Evolutionary conservation across 306 rosid genomes (phyloP), one percentile per base, ranked within the genome.

Genomic region (Abrus precatorius): DNA sequence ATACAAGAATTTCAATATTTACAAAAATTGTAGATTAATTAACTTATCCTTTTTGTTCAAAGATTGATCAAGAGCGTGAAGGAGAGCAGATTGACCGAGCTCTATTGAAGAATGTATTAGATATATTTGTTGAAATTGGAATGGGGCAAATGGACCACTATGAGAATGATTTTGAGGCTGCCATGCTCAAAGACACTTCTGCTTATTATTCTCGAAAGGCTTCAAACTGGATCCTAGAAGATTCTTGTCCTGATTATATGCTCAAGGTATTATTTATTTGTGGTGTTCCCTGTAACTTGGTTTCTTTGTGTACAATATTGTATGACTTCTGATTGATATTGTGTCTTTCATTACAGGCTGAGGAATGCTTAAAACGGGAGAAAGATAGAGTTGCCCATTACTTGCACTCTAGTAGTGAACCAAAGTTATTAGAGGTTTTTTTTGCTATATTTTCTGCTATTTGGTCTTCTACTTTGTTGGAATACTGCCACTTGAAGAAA

Each of bases 51-150:
- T 66, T 65, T 34, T 67, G 50, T 48, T 75, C 74, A 49, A 84
- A 94, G 98, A 88, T 94, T 81, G 95, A 92, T 84, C 92, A 92
- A 84, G 98, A 94, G 84, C 98, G 98, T 10, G 97, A 94, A 57
- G 97, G 98, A 80, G 97, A 94, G 88, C 97, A 92, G 86, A 90
- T 92, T 81, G 98, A 94, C 71, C 85, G 95, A 81, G 97, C 97
- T 14, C 69, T 94, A 20, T 71, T 92, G 72, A 94, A 92, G 84
- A 91, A 92, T 84, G 97, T 94, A 34, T 61, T 92, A 68, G 98
- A 91, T 78, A 92, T 94, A 84, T 94, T 92, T 86, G 97, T 94
- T 38, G 98, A 90, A 63, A 92, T 94, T 84, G 98, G 98, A 48
- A 90, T 94, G 98, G 98, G 98, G 49, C 87, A 88, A 57, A 94